Conservation (phyloP, 177 flowering plant species). For the Telopea speciosissima region DNA sequence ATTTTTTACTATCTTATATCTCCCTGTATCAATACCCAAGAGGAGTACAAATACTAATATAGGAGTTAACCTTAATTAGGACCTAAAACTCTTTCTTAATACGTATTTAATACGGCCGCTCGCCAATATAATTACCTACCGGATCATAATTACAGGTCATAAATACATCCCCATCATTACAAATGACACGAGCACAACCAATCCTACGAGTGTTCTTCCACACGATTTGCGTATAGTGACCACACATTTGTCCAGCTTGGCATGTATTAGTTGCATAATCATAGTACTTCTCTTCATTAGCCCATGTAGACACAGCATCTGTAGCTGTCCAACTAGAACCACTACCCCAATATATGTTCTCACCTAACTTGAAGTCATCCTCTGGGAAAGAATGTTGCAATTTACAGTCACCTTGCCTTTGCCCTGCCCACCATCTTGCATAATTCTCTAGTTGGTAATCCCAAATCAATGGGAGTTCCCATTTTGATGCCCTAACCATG, state of each 20-base stretch:
- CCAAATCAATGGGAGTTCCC: slow-evolving; percentile 61
- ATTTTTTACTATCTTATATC: too few species aligned
- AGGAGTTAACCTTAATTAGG: too few species aligned
- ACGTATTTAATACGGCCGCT: slow-evolving; percentile 47
- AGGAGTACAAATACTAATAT: too few species aligned
- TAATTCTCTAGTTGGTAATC: slow-evolving; percentile 45
- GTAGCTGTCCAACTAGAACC: slow-evolving; percentile 50
- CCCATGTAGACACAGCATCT: slow-evolving; percentile 67
- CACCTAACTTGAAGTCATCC: slow-evolving; percentile 54
- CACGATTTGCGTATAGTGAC: slow-evolving; percentile 68
- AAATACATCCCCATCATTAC: slow-evolving; percentile 60
- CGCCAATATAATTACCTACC: slow-evolving; percentile 53
- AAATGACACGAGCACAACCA: slow-evolving; percentile 65
- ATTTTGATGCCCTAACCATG: slow-evolving; percentile 46
- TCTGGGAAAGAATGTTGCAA: slow-evolving; percentile 61
- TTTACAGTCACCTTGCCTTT: slow-evolving; percentile 45
- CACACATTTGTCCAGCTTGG: slow-evolving; percentile 38
- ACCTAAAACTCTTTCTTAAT: too few species aligned
- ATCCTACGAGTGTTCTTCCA: slow-evolving; percentile 52
- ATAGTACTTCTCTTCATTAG: slow-evolving; percentile 61
- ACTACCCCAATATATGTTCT: slow-evolving; percentile 74
- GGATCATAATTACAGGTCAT: slow-evolving; percentile 82
- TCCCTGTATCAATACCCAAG: too few species aligned
- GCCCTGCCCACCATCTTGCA: slow-evolving; percentile 59
- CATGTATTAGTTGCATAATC: slow-evolving; percentile 45